Evolutionary conservation across 2,329 filamentous ascomycete genomes (phyloP).

Genomic region (Phaeophleospora eucalypticola): DNA sequence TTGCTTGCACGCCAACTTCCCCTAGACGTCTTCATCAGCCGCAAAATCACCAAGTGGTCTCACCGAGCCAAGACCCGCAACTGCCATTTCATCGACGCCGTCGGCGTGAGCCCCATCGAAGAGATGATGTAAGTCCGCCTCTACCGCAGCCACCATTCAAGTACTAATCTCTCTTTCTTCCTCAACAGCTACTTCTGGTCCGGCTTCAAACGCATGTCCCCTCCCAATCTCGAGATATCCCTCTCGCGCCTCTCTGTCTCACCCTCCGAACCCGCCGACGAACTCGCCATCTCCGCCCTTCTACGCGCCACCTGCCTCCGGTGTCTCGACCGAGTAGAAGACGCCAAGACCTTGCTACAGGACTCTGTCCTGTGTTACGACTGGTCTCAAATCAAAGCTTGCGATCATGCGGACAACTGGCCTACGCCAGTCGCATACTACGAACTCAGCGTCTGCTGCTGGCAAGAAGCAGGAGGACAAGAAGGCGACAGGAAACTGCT

Average conservation of each 20-base stretch:
- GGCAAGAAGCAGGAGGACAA: constrained; percentile 58
- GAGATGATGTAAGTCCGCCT: constrained; percentile 69
- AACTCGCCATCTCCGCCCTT: constrained; percentile 62
- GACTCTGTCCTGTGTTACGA: constrained; percentile 60
- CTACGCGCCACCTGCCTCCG: constrained; percentile 64
- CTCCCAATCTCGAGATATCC: constrained; percentile 60
- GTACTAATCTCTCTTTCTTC: neutral
- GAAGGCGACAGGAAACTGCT: constrained; percentile 45
- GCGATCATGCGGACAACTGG: constrained; percentile 61
- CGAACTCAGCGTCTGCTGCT: constrained; percentile 77
- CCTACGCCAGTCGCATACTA: constrained; percentile 72
- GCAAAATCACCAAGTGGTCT: constrained; percentile 88
- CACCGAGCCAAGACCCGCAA: constrained; percentile 64
- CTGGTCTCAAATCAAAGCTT: constrained; percentile 48
- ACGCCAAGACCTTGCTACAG: constrained; percentile 63
- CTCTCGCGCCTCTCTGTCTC: constrained; percentile 56
- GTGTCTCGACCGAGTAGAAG: constrained; percentile 51
- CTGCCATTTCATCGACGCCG: constrained; percentile 69
- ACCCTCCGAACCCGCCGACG: constrained; percentile 53
- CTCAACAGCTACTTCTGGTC: constrained; percentile 71
- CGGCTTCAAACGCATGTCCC: constrained; percentile 75
- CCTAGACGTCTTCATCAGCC: constrained; percentile 78
- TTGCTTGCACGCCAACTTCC: constrained; percentile 88
- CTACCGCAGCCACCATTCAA: too few species aligned
- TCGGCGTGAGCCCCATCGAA: constrained; percentile 74